A percentile compares a stretch with the other conserved stretches of the same genome.
phyloP scores from a whole-genome alignment of 768 basidiomycete genomes.

The Suillus weaverae region DNA sequence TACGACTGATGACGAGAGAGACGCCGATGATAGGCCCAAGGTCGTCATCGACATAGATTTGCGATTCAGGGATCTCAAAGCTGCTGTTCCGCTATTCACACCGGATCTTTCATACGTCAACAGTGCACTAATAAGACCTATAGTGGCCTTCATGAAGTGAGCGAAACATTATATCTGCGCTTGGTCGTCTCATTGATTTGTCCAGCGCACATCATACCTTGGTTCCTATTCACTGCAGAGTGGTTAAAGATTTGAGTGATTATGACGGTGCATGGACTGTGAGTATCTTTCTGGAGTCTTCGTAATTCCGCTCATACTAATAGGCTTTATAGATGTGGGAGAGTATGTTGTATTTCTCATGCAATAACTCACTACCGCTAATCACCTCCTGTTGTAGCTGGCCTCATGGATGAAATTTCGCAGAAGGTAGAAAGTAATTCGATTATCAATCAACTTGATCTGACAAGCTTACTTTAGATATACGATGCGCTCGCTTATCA shows the following conservation, averaged over 20 bases:
- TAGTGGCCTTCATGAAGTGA: conserved; percentile 98
- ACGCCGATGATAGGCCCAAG: conserved; percentile 39
- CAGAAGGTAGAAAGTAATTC: conserved; percentile 50
- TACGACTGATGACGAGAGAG: conserved; percentile 35
- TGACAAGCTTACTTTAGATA: conserved; percentile 42
- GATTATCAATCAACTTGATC: background rate
- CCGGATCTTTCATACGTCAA: conserved; percentile 88
- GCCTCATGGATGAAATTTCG: conserved; percentile 88
- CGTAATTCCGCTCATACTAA: conserved; percentile 16
- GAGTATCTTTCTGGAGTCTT: conserved; percentile 30
- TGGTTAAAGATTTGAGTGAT: conserved; percentile 78
- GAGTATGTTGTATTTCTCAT: conserved; percentile 51
- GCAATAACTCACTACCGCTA: conserved; percentile 2
- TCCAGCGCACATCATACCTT: conserved; percentile 88
- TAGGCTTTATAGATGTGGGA: conserved; percentile 75
- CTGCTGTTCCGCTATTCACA: conserved; percentile 90
- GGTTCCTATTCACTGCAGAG: conserved; percentile 89
- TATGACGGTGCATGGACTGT: conserved; percentile 98
- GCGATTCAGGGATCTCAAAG: conserved; percentile 93
- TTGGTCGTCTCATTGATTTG: conserved; percentile 6
- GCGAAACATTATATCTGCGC: conserved; percentile 21
- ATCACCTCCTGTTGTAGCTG: conserved; percentile 52
- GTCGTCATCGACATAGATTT: conserved; percentile 90
- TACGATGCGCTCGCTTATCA: conserved; percentile 95
- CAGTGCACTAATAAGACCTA: conserved; percentile 89